These are phyloP conservation scores for Phytopythium vexans DNA, from an alignment of 352 stramenopile genomes.

Conservation along the genomic window DNA sequence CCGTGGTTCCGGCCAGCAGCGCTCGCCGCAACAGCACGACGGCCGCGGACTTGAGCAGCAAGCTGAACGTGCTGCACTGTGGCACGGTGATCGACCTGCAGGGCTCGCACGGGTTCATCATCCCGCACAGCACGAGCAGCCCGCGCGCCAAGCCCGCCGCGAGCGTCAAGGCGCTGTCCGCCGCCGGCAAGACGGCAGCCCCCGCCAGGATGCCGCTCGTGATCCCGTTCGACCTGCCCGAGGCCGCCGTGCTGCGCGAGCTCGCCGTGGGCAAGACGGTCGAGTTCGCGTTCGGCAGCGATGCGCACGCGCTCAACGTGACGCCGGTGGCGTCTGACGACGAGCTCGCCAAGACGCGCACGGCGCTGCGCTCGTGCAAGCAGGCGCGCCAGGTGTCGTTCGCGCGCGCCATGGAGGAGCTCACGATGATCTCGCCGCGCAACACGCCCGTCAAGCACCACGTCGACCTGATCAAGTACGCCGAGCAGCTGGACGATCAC, in stretches of 20 bases:
- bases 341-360: slow-evolving; percentile 66
- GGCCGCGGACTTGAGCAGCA: slow-evolving; percentile 35
- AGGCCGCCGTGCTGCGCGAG: slow-evolving; percentile 33
- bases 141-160: slow-evolving; percentile 10
- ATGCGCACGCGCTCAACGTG: slow-evolving; percentile 49
- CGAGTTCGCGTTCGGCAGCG: slow-evolving; percentile 50
- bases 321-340: slow-evolving; percentile 56
- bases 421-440: slow-evolving; percentile 77
- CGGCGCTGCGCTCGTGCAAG: slow-evolving; percentile 70
- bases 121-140: slow-evolving; percentile 57
- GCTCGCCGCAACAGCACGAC: slow-evolving; percentile 10
- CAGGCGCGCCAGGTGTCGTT: slow-evolving; percentile 72
- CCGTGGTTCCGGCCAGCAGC: background rate
- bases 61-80: slow-evolving; percentile 69
- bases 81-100: slow-evolving; percentile 79
- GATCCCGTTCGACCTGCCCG: slow-evolving; percentile 63
- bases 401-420: slow-evolving; percentile 65
- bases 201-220: slow-evolving; percentile 56
- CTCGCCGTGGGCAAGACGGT: slow-evolving; percentile 66
- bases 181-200: slow-evolving; percentile 5
- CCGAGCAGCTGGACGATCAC: slow-evolving; percentile 71
- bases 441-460: slow-evolving; percentile 75
- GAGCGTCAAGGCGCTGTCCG: slow-evolving; percentile 4
- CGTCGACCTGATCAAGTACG: slow-evolving; percentile 85
- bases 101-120: slow-evolving; percentile 70